Base-by-base conservation (phyloP, 768 basidiomycete species). In the Lactifluus subvellereus region DNA sequence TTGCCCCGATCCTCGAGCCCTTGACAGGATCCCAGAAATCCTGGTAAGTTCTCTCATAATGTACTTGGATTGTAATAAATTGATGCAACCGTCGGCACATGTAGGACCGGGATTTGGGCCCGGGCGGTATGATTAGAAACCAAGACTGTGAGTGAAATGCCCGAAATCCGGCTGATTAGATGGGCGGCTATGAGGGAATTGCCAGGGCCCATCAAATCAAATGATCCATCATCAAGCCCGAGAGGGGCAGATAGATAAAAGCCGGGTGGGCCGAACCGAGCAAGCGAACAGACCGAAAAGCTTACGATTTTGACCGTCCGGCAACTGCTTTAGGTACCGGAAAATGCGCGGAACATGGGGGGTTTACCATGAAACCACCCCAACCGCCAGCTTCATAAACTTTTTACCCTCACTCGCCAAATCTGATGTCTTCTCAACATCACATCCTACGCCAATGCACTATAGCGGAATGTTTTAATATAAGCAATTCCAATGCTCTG, bases 231-330 rank as follows among this genome's bases (percentile, higher is more conserved):
- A 51, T 30, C 16, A 30, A 59, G 32, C 33, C 30, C 38, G 32
- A 37, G 53, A 10, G 43, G 22, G 45, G 14, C 18, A 48, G 54
- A 55, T 61, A 35, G 54, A 61, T 61, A 55, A 48, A 61, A 22
- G 60, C 60, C 60, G 60, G 52, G 37, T 27, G 9, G 60, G n/a
- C 60, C 59, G 51, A 53, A 60, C 38, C 33, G 56, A 48, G 40
- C 40, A 40, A 40, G 40, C 40, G 40, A 40, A 14, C 40, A 40
- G 37, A 47, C 45, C 45, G 45, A 47, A 47, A 38, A 35, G 27
- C 45, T 32, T 49, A 10, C 45, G 48, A 22, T 37, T 35, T 50
- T 40, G 48, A 13, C 38, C 49, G 38, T 47, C 57, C 57, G 57
- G 49, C 49, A 50, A 50, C 57, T 49, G 57, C 10, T 47, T 60